phyloP scores from a whole-genome alignment of 345 rosid species.

The Clausena lansium region DNA sequence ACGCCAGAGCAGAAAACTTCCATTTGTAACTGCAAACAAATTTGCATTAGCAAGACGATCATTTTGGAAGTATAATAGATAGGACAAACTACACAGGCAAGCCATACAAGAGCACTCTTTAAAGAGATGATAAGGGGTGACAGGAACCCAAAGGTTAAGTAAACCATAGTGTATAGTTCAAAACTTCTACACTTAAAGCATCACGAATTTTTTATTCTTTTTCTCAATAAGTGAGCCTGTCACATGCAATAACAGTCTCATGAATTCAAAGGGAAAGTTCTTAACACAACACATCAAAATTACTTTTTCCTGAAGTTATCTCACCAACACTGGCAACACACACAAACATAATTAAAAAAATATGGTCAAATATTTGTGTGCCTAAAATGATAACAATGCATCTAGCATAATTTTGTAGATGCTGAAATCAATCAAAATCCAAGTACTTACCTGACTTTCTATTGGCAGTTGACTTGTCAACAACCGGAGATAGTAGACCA shows the following conservation, averaged over 20 bases:
- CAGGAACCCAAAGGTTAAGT: not conserved
- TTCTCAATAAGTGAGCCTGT: not conserved
- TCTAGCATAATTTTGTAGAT: conserved; percentile 5
- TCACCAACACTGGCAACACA: not conserved
- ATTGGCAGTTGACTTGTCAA: conserved; percentile 97
- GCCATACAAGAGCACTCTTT: not conserved
- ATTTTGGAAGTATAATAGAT: not conserved
- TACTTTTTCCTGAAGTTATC: not conserved
- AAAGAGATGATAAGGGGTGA: not conserved
- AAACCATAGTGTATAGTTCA: not conserved
- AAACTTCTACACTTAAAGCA: not conserved
- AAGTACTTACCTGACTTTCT: conserved; percentile 84
- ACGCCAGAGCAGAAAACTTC: not conserved
- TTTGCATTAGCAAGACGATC: not conserved
- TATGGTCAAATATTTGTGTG: not conserved
- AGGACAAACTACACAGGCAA: not conserved
- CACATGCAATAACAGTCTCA: not conserved
- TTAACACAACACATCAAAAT: not conserved
- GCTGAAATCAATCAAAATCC: conserved; percentile 6
- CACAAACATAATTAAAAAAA: not conserved
- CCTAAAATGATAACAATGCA: not conserved
- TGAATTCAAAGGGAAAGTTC: not conserved
- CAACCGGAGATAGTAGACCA: conserved; percentile 84
- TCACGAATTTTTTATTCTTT: not conserved
- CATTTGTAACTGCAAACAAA: not conserved